Conservation (phyloP, 2,329 filamentous ascomycete genomes). For the Diaporthe amygdali region DNA sequence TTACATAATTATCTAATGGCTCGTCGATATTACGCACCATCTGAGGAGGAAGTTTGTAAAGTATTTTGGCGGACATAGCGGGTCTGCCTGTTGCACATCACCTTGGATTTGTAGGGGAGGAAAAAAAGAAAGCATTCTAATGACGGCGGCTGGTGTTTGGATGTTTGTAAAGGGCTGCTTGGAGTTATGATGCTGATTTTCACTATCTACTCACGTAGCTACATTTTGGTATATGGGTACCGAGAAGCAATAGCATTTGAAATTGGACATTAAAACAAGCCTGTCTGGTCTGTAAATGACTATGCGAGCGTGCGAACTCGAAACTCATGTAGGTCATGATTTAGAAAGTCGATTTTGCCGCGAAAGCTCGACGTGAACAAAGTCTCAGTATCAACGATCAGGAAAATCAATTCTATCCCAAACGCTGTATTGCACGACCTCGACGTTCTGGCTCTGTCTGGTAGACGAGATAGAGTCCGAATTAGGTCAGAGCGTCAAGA, state of each 20-base stretch:
- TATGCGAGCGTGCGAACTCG: no score
- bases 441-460: no score
- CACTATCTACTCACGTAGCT: constrained; percentile 4
- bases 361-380: no score
- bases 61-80: not conserved
- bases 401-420: no score
- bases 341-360: no score
- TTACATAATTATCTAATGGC: constrained; percentile 26
- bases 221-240: constrained; percentile 5
- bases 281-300: not conserved
- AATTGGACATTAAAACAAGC: not conserved
- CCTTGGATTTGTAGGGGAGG: constrained; percentile 16
- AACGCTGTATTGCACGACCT: no score
- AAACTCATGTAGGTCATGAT: no score
- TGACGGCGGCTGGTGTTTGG: constrained; percentile 16
- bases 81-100: not conserved
- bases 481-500: no score
- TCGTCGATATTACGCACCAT: constrained; percentile 1
- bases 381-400: no score
- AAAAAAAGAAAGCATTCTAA: constrained; percentile 13
- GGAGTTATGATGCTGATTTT: constrained; percentile 13
- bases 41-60: constrained; percentile 6
- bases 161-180: constrained; percentile 13
- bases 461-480: no score
- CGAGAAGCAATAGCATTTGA: constrained; percentile 3